Evolutionary conservation across 2,329 filamentous ascomycete species (phyloP), one percentile per base, ranked within the genome.

Genomic region (Exserohilum rostratum): DNA sequence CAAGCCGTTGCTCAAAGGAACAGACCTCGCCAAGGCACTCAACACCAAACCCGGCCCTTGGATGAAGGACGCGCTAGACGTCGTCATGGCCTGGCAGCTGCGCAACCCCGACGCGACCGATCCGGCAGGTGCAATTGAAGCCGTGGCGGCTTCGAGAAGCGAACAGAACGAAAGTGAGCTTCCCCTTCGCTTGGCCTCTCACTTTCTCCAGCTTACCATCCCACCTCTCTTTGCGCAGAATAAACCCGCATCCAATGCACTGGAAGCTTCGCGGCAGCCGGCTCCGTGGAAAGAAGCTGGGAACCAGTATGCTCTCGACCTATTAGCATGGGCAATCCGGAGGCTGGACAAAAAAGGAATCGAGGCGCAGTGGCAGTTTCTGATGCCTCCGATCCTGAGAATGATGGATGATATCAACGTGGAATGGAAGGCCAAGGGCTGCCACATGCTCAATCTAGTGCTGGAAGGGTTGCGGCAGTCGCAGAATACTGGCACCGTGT

Each of bases 61-160:
- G 93, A 89, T 96, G 83, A 86, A 86, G 49, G 82, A 83, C 40
- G 92, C 92, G 3, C 78, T 96, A 42, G 89, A 96, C 29, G 80
- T 92, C 3, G 90, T 91, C 57, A 85, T 96, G 75, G 87, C 87
- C 57, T 98, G 93, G 92, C 95, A 98, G 75, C 82, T 98, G 47
- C 84, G 90, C 33, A 86, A 98, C 69, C 91, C 92, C 0, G 81
- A 81, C 3, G 80, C 79, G 53, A 84, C 82, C 3, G 88, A 93
- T 58, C 76, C 81, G 27, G 66, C 68, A 29, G 70, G 72, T 50
- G 79, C 78, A 12, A 78, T 82, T 46, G 75, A 78, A 62, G 77
- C 77, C 56, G 78, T 82, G 38, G 75, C 74, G 64, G 65, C 64
- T 53, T 64, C 66, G 43, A 65, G 58, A 59, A 71, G 76, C 62